These are phyloP conservation scores for Plasmodium malariae DNA, from an alignment of 169 alveolate species.

Conservation along the genomic window DNA sequence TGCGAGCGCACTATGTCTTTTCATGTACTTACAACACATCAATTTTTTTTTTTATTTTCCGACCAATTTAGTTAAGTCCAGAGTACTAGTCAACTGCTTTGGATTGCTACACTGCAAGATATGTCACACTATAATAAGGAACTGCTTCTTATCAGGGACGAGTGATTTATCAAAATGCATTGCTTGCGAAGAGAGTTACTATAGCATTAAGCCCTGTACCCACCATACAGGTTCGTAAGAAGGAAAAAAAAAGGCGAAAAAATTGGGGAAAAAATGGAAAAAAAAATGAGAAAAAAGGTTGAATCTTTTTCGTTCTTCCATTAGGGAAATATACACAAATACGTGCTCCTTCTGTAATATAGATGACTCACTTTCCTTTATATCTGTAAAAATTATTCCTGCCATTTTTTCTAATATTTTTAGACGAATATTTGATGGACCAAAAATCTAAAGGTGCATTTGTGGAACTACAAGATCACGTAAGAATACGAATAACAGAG, in stretches of 20 bases:
- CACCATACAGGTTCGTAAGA: not conserved
- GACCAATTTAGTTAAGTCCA: constrained; percentile 46
- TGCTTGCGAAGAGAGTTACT: constrained; percentile 40
- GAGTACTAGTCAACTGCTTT: constrained; percentile 24
- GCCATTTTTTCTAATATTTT: too few relatives aligned
- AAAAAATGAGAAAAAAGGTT: not conserved
- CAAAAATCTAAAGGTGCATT: constrained; percentile 3
- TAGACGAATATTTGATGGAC: constrained; percentile 20
- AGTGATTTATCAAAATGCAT: constrained; percentile 33
- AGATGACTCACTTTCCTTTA: too few relatives aligned
- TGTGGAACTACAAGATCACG: constrained; percentile 36
- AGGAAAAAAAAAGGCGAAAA: not conserved
- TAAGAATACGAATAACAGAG: not conserved
- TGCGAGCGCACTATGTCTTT: too few relatives aligned
- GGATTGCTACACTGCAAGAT: constrained; percentile 48
- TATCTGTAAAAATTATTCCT: too few relatives aligned
- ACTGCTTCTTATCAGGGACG: constrained; percentile 68
- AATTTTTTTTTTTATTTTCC: not conserved
- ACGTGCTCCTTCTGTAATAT: too few relatives aligned
- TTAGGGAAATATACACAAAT: too few relatives aligned
- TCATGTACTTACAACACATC: not conserved
- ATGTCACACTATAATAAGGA: constrained; percentile 36
- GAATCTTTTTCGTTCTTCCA: too few relatives aligned
- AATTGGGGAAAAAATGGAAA: not conserved
- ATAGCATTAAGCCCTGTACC: constrained; percentile 13